phyloP scores from a whole-genome alignment of 192 early-diverging fungal species.

The Umbelopsis vinacea region DNA sequence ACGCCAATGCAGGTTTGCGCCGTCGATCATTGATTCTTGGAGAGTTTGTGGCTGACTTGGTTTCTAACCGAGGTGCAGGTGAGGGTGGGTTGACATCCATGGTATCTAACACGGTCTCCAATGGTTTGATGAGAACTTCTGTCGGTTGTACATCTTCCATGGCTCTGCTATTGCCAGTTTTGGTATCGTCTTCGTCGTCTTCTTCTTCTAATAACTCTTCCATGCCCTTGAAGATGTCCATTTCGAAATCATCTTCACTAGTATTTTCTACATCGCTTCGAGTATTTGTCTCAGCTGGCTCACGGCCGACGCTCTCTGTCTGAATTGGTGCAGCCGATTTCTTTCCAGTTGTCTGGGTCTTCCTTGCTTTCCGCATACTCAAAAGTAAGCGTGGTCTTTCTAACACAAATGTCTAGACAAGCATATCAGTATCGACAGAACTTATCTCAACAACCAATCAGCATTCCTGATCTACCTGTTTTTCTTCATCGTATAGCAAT shows the following conservation, averaged over 20 bases:
- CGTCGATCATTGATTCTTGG: conserved; percentile 3
- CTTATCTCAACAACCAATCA: not conserved
- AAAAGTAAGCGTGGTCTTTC: not conserved
- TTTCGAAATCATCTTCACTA: conserved; percentile 16
- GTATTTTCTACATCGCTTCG: not conserved
- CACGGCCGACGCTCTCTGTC: not conserved
- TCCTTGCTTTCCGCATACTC: conserved; percentile 18
- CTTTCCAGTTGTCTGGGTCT: not conserved
- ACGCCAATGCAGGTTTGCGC: conserved; percentile 8
- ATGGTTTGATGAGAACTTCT: not conserved
- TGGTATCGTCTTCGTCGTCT: conserved; percentile 1
- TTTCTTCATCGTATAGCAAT: conserved; percentile 5
- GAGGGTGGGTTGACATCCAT: conserved; percentile 3
- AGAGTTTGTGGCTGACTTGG: not conserved
- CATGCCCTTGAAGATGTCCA: conserved; percentile 15
- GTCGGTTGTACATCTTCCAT: not conserved
- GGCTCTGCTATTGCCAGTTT: not conserved
- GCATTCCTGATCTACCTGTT: not conserved
- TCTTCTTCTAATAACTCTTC: conserved; percentile 18
- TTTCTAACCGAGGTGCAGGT: not conserved
- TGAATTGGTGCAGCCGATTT: not conserved
- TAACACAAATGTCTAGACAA: not conserved
- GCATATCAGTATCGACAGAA: not conserved
- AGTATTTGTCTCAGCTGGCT: not conserved
- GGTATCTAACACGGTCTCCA: not conserved